These are phyloP conservation scores for Telopea speciosissima DNA, from an alignment of 177 flowering plant genomes.

Conservation along the genomic window DNA sequence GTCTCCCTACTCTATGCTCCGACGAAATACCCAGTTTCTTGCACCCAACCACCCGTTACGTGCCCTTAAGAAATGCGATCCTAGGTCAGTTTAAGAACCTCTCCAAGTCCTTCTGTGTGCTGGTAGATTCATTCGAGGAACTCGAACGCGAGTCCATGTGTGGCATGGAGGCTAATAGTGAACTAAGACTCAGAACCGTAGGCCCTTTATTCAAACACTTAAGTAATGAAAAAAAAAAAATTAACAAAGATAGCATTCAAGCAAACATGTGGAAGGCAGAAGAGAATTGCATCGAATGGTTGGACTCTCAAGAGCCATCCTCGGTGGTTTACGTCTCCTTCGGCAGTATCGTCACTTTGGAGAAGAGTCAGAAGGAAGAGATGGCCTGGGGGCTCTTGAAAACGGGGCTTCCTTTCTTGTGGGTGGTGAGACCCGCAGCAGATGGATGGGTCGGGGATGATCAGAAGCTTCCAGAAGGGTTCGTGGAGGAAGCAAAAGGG, in stretches of 20 bases:
- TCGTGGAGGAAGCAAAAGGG: constrained; percentile 43
- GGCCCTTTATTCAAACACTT: constrained; percentile 51
- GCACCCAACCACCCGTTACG: constrained; percentile 39
- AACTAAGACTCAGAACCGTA: constrained; percentile 31
- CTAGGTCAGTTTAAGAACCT: constrained; percentile 47
- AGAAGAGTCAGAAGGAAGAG: constrained; percentile 54
- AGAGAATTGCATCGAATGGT: constrained; percentile 50
- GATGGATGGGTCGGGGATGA: neutral
- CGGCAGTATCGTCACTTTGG: constrained; percentile 42
- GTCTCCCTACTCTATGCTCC: constrained; percentile 40
- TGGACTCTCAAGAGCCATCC: constrained; percentile 34
- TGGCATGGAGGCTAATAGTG: constrained; percentile 13
- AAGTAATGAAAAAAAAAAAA: neutral
- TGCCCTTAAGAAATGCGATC: constrained; percentile 26
- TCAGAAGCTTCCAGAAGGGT: constrained; percentile 42
- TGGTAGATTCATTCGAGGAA: constrained; percentile 59
- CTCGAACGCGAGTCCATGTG: constrained; percentile 46
- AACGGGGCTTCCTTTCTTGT: constrained; percentile 38
- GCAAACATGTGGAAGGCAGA: constrained; percentile 42
- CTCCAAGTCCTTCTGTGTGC: constrained; percentile 40
- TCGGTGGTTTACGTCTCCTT: constrained; percentile 71
- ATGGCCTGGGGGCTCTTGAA: constrained; percentile 42
- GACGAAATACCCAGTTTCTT: constrained; percentile 69
- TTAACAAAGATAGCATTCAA: constrained; percentile 14
- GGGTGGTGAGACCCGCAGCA: constrained; percentile 55